Evolutionary conservation across 371 early-diverging fungal species (phyloP).

Genomic region (Vairimorpha ceranae): DNA sequence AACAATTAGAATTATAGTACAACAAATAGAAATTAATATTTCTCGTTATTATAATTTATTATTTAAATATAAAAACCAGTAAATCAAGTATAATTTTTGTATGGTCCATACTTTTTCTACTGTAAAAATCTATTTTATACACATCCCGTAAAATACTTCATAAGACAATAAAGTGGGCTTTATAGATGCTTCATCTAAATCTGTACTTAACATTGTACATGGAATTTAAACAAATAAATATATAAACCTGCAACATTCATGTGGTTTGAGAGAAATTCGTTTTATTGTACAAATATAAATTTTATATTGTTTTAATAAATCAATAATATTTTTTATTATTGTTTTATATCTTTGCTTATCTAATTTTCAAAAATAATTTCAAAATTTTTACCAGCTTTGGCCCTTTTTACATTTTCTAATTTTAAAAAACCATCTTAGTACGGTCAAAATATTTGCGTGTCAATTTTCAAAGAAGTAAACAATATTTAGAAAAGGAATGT

Average conservation of each 20-base stretch:
- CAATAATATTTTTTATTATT: constrained; percentile 68
- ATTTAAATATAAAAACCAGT: too few species aligned
- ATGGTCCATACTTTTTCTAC: constrained; percentile 51
- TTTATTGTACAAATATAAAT: constrained; percentile 51
- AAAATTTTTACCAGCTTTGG: constrained; percentile 67
- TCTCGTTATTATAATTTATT: too few species aligned
- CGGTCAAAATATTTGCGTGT: constrained; percentile 85
- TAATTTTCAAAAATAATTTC: constrained; percentile 87
- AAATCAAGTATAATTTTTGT: constrained; percentile 59
- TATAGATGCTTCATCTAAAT: constrained; percentile 91
- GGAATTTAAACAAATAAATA: constrained; percentile 83
- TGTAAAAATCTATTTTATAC: constrained; percentile 62
- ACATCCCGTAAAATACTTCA: constrained; percentile 70
- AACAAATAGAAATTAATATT: too few species aligned
- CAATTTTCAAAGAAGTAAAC: constrained; percentile 82
- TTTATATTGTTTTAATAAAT: constrained; percentile 63
- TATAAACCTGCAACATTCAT: constrained; percentile 41
- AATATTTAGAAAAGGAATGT: constrained; percentile 83
- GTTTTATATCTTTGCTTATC: constrained; percentile 92
- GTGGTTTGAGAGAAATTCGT: constrained; percentile 53
- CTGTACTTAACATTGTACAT: constrained; percentile 91
- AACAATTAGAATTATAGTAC: too few species aligned
- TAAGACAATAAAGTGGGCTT: constrained; percentile 88
- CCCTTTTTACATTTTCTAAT: constrained; percentile 70
- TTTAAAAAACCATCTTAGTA: constrained; percentile 75